Conservation (phyloP, 768 basidiomycete species). For the Mycena indigotica region DNA sequence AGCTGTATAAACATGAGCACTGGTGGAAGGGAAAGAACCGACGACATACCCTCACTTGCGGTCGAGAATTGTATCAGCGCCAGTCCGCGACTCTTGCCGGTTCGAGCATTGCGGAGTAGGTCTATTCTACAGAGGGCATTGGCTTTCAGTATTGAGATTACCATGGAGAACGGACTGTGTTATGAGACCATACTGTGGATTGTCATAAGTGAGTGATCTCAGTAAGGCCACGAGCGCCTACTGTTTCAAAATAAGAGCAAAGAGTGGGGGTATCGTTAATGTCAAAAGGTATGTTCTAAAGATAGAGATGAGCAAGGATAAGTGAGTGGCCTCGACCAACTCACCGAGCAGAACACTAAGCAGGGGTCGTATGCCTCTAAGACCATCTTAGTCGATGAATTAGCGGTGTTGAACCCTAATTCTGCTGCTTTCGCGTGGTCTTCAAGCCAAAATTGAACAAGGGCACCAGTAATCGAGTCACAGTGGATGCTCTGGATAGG, state of each 20-base stretch:
- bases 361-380: slow-evolving; percentile 20
- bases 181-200: slow-evolving; percentile 17
- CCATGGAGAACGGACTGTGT: too few relatives aligned
- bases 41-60: slow-evolving; percentile 11
- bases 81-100: slow-evolving; percentile 12
- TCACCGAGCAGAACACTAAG: slow-evolving; percentile 17
- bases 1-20: neutral
- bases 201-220: too few relatives aligned
- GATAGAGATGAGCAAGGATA: neutral
- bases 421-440: slow-evolving; percentile 17
- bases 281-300: slow-evolving; percentile 13
- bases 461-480: slow-evolving; percentile 12
- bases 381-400: neutral
- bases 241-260: slow-evolving; percentile 13
- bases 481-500: slow-evolving; percentile 11
- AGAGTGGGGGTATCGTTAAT: slow-evolving; percentile 1
- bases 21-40: neutral
- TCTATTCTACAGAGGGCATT: slow-evolving; percentile 6
- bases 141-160: too few relatives aligned
- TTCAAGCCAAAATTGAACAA: slow-evolving; percentile 24
- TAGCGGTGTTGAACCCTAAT: neutral
- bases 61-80: slow-evolving; percentile 12
- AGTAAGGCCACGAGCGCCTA: too few relatives aligned
- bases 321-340: neutral
- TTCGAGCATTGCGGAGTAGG: slow-evolving; percentile 1